Percentiles rank a stretch among this genome's conserved stretches.
Evolutionary conservation across 2,329 filamentous ascomycete species (phyloP).

Genomic region (Clarireedia monteithiana): DNA sequence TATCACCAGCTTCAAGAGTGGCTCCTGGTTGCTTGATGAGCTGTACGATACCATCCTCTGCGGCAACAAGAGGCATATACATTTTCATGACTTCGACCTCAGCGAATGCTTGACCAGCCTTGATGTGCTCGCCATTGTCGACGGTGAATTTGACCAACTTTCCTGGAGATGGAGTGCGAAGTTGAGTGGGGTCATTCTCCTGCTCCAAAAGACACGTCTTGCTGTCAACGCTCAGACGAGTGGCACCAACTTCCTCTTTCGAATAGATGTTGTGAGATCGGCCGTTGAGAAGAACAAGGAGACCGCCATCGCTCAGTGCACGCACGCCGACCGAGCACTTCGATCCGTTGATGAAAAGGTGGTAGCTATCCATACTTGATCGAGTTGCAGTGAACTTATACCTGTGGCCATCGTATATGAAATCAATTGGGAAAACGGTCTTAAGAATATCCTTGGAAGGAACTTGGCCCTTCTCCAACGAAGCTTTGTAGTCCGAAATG

Average conservation of each 20-base stretch:
- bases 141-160: conserved; percentile 98
- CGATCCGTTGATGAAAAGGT: conserved; percentile 97
- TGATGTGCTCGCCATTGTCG: conserved; percentile 89
- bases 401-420: conserved; percentile 93
- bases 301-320: conserved; percentile 85
- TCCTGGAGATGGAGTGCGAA: conserved; percentile 87
- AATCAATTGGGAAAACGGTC: conserved; percentile 95
- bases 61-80: conserved; percentile 97
- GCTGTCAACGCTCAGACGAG: conserved; percentile 90
- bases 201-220: conserved; percentile 98
- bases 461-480: conserved; percentile 94
- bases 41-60: conserved; percentile 93
- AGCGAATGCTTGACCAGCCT: conserved; percentile 85
- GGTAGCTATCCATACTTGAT: conserved; percentile 88
- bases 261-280: conserved; percentile 98
- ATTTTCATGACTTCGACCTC: conserved; percentile 99
- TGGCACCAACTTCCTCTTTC: conserved; percentile 97
- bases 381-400: conserved; percentile 98
- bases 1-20: conserved; percentile 95
- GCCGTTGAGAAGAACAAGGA: conserved; percentile 82
- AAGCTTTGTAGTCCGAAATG: conserved; percentile 76
- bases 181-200: conserved; percentile 96
- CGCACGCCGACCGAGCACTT: conserved; percentile 91
- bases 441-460: conserved; percentile 94
- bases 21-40: conserved; percentile 98